Conservation (phyloP, 106 monocot genomes). For the Triglochin maritima region DNA sequence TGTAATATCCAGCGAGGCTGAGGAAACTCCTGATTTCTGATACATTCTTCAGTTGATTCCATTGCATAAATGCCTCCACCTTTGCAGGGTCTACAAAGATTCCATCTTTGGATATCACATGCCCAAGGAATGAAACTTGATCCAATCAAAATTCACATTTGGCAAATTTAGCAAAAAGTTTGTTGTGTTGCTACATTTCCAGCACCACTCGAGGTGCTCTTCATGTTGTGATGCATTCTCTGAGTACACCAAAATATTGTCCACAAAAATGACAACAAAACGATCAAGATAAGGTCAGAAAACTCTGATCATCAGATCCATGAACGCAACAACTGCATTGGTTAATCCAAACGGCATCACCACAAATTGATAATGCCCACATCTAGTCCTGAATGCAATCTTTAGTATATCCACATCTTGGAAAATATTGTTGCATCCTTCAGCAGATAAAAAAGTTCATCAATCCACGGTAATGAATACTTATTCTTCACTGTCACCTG, state of each 20-base stretch:
- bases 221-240: background rate
- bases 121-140: background rate
- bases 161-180: background rate
- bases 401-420: background rate
- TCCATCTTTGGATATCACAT: background rate
- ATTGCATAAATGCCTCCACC: background rate
- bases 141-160: background rate
- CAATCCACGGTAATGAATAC: no score
- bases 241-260: background rate
- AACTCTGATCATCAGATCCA: background rate
- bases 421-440: no score
- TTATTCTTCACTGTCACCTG: no score
- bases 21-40: background rate
- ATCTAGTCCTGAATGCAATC: background rate
- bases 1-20: background rate
- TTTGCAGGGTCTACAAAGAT: background rate
- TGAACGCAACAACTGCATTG: background rate
- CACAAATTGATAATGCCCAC: background rate
- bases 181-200: background rate
- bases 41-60: background rate
- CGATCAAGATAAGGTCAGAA: background rate
- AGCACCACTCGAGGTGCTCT: background rate
- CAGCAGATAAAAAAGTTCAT: no score
- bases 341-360: constrained; percentile 1
- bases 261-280: background rate